phyloP scores from a whole-genome alignment of 1,284 basidiomycete species.

The Apiotrichum siamense region DNA sequence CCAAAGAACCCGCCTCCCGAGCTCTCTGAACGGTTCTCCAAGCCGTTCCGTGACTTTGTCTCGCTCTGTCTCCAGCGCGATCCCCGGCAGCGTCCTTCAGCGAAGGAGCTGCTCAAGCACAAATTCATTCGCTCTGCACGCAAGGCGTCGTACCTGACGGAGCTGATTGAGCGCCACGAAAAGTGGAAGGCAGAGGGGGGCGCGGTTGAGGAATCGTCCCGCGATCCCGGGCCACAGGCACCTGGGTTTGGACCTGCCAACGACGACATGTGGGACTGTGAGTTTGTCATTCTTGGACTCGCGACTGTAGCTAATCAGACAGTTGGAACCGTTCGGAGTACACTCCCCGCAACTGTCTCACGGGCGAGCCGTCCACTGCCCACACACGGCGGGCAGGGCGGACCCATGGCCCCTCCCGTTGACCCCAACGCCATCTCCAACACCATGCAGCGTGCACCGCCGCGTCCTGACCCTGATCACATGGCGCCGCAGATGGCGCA shows the following conservation, averaged over 20 bases:
- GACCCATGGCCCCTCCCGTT: neutral
- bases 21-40: conserved; percentile 78
- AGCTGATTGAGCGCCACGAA: conserved; percentile 89
- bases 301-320: neutral
- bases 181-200: conserved; percentile 87
- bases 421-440: conserved; percentile 17
- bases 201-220: conserved; percentile 58
- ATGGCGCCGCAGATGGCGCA: conserved; percentile 12
- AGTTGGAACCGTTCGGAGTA: conserved; percentile 46
- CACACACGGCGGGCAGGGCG: neutral
- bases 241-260: conserved; percentile 54
- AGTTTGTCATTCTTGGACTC: conserved; percentile 13
- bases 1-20: conserved; percentile 94
- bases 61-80: conserved; percentile 87
- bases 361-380: conserved; percentile 16
- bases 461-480: conserved; percentile 8
- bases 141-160: conserved; percentile 88
- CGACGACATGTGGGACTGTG: conserved; percentile 93
- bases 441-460: conserved; percentile 22
- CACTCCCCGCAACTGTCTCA: conserved; percentile 31
- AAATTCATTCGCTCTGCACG: conserved; percentile 92
- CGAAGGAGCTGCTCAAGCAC: conserved; percentile 91
- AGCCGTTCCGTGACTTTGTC: conserved; percentile 90
- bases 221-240: conserved; percentile 20
- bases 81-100: conserved; percentile 86